These are phyloP conservation scores for Rosa chinensis DNA, from an alignment of 306 rosid species.

Conservation along the genomic window DNA sequence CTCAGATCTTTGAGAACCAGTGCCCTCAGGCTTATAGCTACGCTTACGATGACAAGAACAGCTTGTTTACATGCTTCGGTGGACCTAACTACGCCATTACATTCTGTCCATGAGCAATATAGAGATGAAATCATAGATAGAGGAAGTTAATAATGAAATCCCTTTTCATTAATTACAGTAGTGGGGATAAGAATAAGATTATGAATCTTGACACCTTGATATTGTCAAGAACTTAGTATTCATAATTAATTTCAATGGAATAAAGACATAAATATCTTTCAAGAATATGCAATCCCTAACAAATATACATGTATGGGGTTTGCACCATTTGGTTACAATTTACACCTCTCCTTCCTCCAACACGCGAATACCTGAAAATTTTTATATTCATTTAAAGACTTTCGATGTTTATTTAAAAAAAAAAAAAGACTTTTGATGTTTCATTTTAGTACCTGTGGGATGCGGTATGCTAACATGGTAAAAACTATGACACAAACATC, in stretches of 20 bases:
- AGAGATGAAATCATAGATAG: not conserved
- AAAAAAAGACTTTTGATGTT: no score
- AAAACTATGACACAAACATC: no score
- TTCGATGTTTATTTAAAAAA: no score
- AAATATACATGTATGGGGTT: no score
- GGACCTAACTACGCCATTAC: slow-evolving; percentile 52
- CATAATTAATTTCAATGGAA: not conserved
- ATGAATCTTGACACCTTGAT: not conserved
- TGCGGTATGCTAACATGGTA: no score
- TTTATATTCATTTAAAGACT: no score
- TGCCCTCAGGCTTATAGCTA: slow-evolving; percentile 76
- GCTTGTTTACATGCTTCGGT: slow-evolving; percentile 51
- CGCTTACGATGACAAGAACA: slow-evolving; percentile 51
- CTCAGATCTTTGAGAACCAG: slow-evolving; percentile 39
- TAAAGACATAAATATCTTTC: not conserved
- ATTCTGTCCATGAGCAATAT: slow-evolving; percentile 48
- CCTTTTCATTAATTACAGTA: not conserved
- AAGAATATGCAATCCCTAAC: not conserved
- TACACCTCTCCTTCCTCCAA: no score
- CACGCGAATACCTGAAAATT: no score
- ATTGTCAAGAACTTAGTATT: slow-evolving; percentile 1
- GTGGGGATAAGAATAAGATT: not conserved
- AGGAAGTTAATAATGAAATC: not conserved
- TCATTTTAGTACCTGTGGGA: no score
- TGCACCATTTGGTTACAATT: no score